phyloP scores from a whole-genome alignment of 2,329 filamentous ascomycete genomes.

The Hypoxylon sp. region DNA sequence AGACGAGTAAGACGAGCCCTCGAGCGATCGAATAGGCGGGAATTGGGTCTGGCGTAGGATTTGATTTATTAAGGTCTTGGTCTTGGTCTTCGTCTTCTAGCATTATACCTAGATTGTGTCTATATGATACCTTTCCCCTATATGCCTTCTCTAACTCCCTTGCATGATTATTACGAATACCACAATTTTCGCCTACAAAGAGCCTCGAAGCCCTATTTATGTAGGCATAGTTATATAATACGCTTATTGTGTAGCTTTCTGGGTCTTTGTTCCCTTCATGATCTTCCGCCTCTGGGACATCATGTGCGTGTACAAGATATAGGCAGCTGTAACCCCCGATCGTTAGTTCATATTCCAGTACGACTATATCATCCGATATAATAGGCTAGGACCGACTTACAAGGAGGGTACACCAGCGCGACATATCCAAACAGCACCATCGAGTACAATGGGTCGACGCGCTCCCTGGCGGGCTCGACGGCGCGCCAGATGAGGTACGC shows the following conservation, averaged over 20 bases:
- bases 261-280: slow-evolving; percentile 69
- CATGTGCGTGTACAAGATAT: slow-evolving; percentile 94
- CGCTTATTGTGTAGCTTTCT: slow-evolving; percentile 58
- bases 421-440: slow-evolving; percentile 80
- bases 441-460: slow-evolving; percentile 65
- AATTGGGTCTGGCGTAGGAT: slow-evolving; percentile 8
- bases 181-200: slow-evolving; percentile 1
- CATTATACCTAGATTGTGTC: slow-evolving; percentile 27
- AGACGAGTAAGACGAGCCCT: slow-evolving; percentile 56
- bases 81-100: slow-evolving; percentile 11
- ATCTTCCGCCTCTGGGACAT: slow-evolving; percentile 88
- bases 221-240: slow-evolving; percentile 10
- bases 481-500: slow-evolving; percentile 81
- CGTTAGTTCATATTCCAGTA: neutral
- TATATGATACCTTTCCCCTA: slow-evolving; percentile 24
- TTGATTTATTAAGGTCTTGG: slow-evolving; percentile 17
- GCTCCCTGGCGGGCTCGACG: slow-evolving; percentile 66
- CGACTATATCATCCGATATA: slow-evolving; percentile 5
- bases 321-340: slow-evolving; percentile 66
- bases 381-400: slow-evolving; percentile 62
- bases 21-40: slow-evolving; percentile 49
- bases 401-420: slow-evolving; percentile 82
- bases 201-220: slow-evolving; percentile 5
- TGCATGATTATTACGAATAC: slow-evolving; percentile 26
- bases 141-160: neutral